Conservation (phyloP, 2,329 filamentous ascomycete species). For the Arthrobotrys pseudoclavata region DNA sequence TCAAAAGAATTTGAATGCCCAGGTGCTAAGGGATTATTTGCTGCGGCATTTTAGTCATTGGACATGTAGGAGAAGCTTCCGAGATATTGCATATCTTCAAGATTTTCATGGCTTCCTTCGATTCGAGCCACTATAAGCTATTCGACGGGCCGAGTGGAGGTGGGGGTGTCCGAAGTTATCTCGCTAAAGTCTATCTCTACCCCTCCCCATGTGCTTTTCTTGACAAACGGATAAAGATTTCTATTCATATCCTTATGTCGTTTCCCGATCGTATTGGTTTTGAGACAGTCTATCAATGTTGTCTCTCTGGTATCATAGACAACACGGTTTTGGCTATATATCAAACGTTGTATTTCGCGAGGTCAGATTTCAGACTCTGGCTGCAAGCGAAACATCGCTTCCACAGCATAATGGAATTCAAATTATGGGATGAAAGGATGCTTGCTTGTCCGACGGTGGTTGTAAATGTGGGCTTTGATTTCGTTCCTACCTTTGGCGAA, state of each 20-base stretch:
- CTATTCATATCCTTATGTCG: neutral
- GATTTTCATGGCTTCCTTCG: constrained; percentile 52
- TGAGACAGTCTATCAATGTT: neutral
- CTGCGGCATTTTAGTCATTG: constrained; percentile 55
- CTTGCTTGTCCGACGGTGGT: neutral
- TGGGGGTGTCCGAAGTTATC: neutral
- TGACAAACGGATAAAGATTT: neutral
- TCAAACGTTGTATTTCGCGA: constrained; percentile 14
- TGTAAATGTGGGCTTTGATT: neutral
- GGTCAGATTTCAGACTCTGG: neutral
- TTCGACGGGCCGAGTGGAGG: neutral
- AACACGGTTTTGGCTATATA: neutral
- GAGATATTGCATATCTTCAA: constrained; percentile 56
- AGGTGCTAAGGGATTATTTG: neutral
- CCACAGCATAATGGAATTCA: neutral
- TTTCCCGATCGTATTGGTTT: neutral
- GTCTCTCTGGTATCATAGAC: neutral
- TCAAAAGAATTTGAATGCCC: neutral
- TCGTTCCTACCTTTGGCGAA: neutral
- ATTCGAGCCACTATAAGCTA: constrained; percentile 41
- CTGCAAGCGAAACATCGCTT: constrained; percentile 7
- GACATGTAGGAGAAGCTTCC: constrained; percentile 54
- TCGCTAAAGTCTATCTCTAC: neutral
- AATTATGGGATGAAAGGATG: neutral
- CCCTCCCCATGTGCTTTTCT: neutral